Evolutionary conservation across 208 protist genomes (phyloP).

Genomic region (Acanthamoeba castellanii): DNA sequence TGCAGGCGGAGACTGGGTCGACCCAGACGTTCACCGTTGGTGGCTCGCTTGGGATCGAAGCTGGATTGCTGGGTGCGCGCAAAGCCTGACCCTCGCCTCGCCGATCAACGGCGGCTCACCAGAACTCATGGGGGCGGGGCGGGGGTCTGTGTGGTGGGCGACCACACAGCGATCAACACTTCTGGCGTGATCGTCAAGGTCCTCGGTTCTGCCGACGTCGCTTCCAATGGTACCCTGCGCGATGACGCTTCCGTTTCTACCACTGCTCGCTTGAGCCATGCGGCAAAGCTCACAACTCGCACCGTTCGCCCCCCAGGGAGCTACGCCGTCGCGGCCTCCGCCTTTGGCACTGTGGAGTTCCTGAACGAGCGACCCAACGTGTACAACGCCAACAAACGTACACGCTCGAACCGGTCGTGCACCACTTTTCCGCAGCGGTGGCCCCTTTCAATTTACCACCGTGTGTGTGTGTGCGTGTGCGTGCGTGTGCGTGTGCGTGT

Average conservation of each 20-base stretch:
- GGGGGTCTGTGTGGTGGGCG: too few relatives aligned
- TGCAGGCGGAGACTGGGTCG: background rate
- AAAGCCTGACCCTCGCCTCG: background rate
- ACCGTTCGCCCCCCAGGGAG: background rate
- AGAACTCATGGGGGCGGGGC: too few relatives aligned
- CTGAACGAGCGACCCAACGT: background rate
- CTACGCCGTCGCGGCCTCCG: background rate
- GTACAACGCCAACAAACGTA: background rate
- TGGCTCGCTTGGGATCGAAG: background rate
- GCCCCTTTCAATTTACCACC: too few relatives aligned
- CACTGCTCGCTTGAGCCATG: background rate
- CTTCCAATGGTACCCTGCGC: background rate
- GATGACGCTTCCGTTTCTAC: too few relatives aligned
- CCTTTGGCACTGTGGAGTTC: background rate
- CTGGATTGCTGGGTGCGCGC: background rate
- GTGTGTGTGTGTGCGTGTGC: too few relatives aligned
- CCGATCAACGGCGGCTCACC: too few relatives aligned
- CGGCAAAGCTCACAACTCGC: too few relatives aligned
- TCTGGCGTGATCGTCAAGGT: background rate
- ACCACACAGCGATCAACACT: background rate
- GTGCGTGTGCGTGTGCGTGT: too few relatives aligned
- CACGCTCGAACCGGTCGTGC: too few relatives aligned
- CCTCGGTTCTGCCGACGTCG: background rate
- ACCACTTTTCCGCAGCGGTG: too few relatives aligned
- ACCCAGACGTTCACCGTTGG: background rate